Evolutionary conservation across 2,329 filamentous ascomycete genomes (phyloP).

Genomic region (Davidsoniella virescens): DNA sequence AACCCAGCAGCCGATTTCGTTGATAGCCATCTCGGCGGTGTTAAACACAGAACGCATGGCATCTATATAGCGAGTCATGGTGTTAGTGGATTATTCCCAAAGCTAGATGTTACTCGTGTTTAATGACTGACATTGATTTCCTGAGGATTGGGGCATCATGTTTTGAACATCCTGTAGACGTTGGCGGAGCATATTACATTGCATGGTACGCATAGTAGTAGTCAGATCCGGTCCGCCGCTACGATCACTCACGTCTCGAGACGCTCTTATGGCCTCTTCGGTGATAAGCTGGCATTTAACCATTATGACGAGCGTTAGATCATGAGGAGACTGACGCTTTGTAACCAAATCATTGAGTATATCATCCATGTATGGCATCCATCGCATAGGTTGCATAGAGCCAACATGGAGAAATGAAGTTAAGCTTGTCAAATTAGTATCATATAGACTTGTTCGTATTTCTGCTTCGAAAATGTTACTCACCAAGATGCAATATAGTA

Average conservation of each 20-base stretch:
- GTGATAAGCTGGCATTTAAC: constrained; percentile 9
- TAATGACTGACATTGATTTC: constrained; percentile 7
- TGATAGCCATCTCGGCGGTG: constrained; percentile 10
- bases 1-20: constrained; percentile 11
- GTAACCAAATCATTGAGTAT: constrained; percentile 26
- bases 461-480: neutral
- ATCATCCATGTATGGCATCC: constrained; percentile 40
- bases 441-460: no score
- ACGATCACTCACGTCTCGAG: constrained; percentile 6
- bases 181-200: constrained; percentile 8
- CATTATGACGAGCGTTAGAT: constrained; percentile 7
- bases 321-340: constrained; percentile 14
- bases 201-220: constrained; percentile 8
- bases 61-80: neutral
- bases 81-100: no score
- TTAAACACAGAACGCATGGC: constrained; percentile 4
- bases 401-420: constrained; percentile 16
- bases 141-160: neutral
- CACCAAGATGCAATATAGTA: constrained; percentile 18
- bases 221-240: neutral
- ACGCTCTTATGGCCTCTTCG: constrained; percentile 8
- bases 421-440: neutral
- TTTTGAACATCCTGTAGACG: constrained; percentile 9
- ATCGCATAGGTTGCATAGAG: constrained; percentile 28
- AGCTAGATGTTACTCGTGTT: neutral